Evolutionary conservation across 2,329 filamentous ascomycete species (phyloP), one percentile per base, ranked within the genome.

Genomic region (Diaporthe sp.): DNA sequence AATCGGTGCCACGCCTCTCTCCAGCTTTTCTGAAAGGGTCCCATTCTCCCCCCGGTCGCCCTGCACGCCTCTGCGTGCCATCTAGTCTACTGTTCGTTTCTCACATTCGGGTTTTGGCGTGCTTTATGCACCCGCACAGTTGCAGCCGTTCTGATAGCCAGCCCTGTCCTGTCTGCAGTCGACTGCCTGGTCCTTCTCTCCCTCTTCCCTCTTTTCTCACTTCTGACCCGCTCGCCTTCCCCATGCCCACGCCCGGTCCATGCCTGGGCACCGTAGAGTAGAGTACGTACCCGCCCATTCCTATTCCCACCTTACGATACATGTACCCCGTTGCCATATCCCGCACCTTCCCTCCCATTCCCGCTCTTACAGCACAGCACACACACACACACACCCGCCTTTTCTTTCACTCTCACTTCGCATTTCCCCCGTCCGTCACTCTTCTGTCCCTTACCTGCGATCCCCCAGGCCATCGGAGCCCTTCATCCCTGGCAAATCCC

Each of bases 281-380:
- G 31, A 55, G 65, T 69, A 69, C 65, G 65, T 69, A 69, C 65
- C 46, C 6, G 65, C 49, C 49, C 65, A 69, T 69, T 69, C 65
- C 65, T 69, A 42, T 42, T 69, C 65, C 49, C 65, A 42, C 65
- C 34, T 42, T 69, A 55, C 65, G 65, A 55, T 69, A 39, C 65
- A 68, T 68, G 46, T 31, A 55, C n/a, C 59, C 46, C n/a, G n/a
- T 55, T 65, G 59, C 65, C 65, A 73, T 73, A 73, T 65, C 71
- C 71, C 58, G 71, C 71, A 62, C 70, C 46, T 65, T 42, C 71
- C 71, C 53, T 73, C 37, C 34, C 65, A 69, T 55, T 55, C 65
- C 65, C 65, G 31, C 39, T 72, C 46, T 55, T 44, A 65, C 71
- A 73, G 49, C 65, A 69, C 65, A 37, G 49, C 25, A 15, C 65